Conservation (phyloP, 495 filamentous ascomycete genomes). For the Hypoxylon intermedium region DNA sequence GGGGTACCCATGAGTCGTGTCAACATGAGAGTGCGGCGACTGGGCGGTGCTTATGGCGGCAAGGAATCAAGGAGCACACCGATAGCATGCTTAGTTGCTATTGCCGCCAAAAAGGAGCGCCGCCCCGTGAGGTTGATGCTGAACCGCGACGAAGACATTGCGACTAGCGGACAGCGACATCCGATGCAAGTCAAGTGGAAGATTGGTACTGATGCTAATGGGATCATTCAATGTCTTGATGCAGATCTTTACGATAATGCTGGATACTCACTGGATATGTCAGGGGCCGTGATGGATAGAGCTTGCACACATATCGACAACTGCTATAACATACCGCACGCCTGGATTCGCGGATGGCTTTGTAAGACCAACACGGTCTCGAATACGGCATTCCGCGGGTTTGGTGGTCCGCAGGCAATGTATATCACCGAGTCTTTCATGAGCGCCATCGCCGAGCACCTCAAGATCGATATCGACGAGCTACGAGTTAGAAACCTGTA, state of each 20-base stretch:
- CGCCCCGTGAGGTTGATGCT: slow-evolving; percentile 86
- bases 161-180: slow-evolving; percentile 82
- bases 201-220: slow-evolving; percentile 78
- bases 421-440: slow-evolving; percentile 82
- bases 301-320: slow-evolving; percentile 77
- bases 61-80: slow-evolving; percentile 84
- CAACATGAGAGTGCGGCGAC: slow-evolving; percentile 77
- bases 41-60: slow-evolving; percentile 86
- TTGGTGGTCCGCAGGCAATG: slow-evolving; percentile 85
- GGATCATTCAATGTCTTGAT: slow-evolving; percentile 81
- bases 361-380: slow-evolving; percentile 87
- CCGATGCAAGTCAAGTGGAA: slow-evolving; percentile 84
- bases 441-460: slow-evolving; percentile 75
- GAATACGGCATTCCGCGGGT: slow-evolving; percentile 88
- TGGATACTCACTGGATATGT: slow-evolving; percentile 84
- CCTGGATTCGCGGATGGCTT: slow-evolving; percentile 78
- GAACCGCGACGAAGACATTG: slow-evolving; percentile 85
- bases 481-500: slow-evolving; percentile 82
- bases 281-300: slow-evolving; percentile 77
- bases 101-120: slow-evolving; percentile 74
- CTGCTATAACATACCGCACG: slow-evolving; percentile 78
- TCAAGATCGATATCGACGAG: slow-evolving; percentile 74
- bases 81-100: slow-evolving; percentile 74
- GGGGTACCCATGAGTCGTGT: slow-evolving; percentile 80
- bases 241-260: slow-evolving; percentile 83